These are phyloP conservation scores for Pichia sp. DNA, from an alignment of 1,139 yeast species.

Conservation along the genomic window DNA sequence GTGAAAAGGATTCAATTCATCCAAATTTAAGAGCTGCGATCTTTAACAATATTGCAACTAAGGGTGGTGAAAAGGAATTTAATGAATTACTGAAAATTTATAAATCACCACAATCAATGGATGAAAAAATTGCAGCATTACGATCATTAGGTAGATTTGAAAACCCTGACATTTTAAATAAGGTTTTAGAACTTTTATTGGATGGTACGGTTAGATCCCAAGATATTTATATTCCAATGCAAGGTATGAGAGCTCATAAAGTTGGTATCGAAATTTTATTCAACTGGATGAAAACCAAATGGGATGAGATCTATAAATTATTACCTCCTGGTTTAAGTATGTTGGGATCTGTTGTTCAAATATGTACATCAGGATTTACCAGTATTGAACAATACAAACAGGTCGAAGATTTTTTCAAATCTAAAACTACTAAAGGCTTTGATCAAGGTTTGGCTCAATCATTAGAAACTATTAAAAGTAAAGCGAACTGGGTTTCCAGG, in stretches of 20 bases:
- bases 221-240: conserved; percentile 75
- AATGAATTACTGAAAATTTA: conserved; percentile 60
- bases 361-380: conserved; percentile 62
- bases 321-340: conserved; percentile 80
- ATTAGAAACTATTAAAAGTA: conserved; percentile 47
- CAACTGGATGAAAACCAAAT: conserved; percentile 72
- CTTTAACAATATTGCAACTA: conserved; percentile 59
- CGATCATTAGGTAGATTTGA: conserved; percentile 68
- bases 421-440: conserved; percentile 55
- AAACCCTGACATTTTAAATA: conserved; percentile 49
- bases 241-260: conserved; percentile 56
- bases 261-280: conserved; percentile 64
- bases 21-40: conserved; percentile 75
- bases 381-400: conserved; percentile 47
- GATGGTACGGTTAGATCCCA: conserved; percentile 72
- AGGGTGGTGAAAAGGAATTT: conserved; percentile 54
- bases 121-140: conserved; percentile 72
- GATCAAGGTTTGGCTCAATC: conserved; percentile 55
- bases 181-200: conserved; percentile 54
- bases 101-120: conserved; percentile 57
- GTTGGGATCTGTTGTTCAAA: conserved; percentile 64
- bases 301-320: conserved; percentile 57
- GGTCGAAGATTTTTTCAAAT: conserved; percentile 47
- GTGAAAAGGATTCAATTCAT: conserved; percentile 66
- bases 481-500: conserved; percentile 42